Base-by-base conservation (phyloP, 2,329 filamentous ascomycete genomes). In the Colletotrichum costaricense region DNA sequence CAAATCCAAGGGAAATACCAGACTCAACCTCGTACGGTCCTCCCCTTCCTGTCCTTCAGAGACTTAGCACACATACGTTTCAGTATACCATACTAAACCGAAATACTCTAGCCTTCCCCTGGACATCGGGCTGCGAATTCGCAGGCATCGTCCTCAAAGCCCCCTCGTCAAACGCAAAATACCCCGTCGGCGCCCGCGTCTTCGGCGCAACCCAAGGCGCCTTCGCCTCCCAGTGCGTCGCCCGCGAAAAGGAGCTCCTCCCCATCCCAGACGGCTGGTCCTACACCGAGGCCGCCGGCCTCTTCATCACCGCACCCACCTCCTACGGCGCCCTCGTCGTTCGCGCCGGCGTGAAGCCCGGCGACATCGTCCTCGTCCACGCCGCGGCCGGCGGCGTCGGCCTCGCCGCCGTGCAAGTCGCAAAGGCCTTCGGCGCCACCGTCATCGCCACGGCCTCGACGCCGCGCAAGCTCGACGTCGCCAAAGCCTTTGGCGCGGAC, bases 1-100 rank as follows among this genome's bases (percentile, higher is more conserved):
- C 96, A 98, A 81, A 95, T 98, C 80, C 93, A 95, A 80, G 96
- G 96, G 69, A 97, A 97, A 89, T 98, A 98, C 84, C 96, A 98
- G 81, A 89, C 94, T 81, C 95, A 98, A 79, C 95, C 95, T 0
- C 91, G 88, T 90, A 82, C 35, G 85, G 75, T 3, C 19, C 35
- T 62, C 35, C 19, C 46, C 63, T 30, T 30, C 30, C 30, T 9
- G 2, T 30, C 30, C 30, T 30, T 30, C 30, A 30, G 30, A 9
- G 30, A 30, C 30, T 30, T 9, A 11, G 8, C 8, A 9, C 30
- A 30, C 7, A 30, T 9, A 30, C 30, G 4, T 33, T 1, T 9
- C 33, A 35, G 11, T 12, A 12, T 12, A 12, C 12, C 33, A 35
- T 35, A 35, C 33, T 35, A 35, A 35, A 35, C 5, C 22, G 14